Base-by-base conservation (phyloP, 176 grass and related monocot genomes). In the Triticum dicoccoides region DNA sequence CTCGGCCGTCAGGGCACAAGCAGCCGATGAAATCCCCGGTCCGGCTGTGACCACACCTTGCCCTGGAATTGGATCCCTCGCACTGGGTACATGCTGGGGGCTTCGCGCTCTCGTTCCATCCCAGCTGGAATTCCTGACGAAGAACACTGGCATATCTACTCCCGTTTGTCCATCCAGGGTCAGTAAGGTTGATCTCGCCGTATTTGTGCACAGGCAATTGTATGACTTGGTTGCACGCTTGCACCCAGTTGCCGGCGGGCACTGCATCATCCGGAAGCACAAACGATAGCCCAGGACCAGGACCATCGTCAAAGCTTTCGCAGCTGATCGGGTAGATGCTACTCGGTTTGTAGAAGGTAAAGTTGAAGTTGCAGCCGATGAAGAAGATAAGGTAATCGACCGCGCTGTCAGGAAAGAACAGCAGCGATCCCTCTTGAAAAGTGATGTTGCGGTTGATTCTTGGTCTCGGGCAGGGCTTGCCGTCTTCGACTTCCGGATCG, bases 121-220 rank as follows among this genome's bases (percentile, higher is more conserved):
- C 9, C 32, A 89, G 1, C 42, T 44, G 76, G 32, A 89, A 89
- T 0, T 76, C 87, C 11, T 6, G 2, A 33, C 30, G 67, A 44
- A 89, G 82, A 58, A 9, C 0, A 0, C 0, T 0, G 23, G 4
- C 3, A 11, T 58, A 84, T 25, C 8, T 42, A 24, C 0, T 42
- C 38, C 38, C 18, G 2, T 1, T 4, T 25, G 2, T 5, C 87
- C 87, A 84, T 32, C 0, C 0, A 7, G 12, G 0, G 2, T 9
- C 4, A 0, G 14, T 21, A 17, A 14, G 0, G 12, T 23, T 7
- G 3, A 15, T 0, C 0, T 0, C 0, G 0, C 0, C 3, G 9
- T 21, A 0, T 6, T 65, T 64, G 8, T 42, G 76, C 23, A 89
- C 67, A 6, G 76, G 82, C 5, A 32, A 32, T 66, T 58, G 0